Percentiles rank a stretch among this genome's conserved stretches.
Conservation (phyloP, 805 yeast genomes). For the Kazachstania kunashirensis region DNA sequence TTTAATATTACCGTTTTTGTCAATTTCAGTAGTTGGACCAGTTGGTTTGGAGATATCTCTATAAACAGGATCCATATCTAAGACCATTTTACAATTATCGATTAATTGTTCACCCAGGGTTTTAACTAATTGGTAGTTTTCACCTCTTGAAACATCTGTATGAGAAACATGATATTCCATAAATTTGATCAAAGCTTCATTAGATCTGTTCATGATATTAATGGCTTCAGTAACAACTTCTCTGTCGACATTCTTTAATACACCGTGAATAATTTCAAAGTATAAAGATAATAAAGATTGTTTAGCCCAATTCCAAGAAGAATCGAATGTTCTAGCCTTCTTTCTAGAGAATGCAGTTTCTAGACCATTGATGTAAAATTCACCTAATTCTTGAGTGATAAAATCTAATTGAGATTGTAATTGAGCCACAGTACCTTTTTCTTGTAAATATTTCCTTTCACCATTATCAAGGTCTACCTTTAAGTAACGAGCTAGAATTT, state of each 20-base stretch:
- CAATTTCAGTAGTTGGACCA: conserved; percentile 86
- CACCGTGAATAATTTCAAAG: conserved; percentile 93
- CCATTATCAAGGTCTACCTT: conserved; percentile 88
- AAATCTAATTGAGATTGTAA: conserved; percentile 86
- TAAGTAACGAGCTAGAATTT: conserved; percentile 89
- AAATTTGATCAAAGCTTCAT: conserved; percentile 84
- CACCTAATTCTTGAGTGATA: conserved; percentile 69
- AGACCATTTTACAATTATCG: conserved; percentile 87
- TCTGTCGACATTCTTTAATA: conserved; percentile 80
- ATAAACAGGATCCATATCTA: conserved; percentile 76
- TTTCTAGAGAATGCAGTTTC: conserved; percentile 80
- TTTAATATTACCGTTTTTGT: conserved; percentile 74
- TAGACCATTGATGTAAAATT: conserved; percentile 85
- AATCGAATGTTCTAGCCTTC: conserved; percentile 93
- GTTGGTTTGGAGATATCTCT: conserved; percentile 92
- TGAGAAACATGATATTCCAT: conserved; percentile 73
- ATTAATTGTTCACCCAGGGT: conserved; percentile 86
- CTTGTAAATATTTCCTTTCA: conserved; percentile 66
- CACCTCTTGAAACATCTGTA: conserved; percentile 74
- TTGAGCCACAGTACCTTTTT: conserved; percentile 70
- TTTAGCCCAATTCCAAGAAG: conserved; percentile 99
- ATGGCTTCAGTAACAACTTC: conserved; percentile 95
- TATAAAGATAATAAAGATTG: conserved; percentile 91
- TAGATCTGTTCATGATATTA: conserved; percentile 94
- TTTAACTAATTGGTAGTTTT: conserved; percentile 84